Conservation (phyloP, 495 filamentous ascomycete species). For the Cercophora sp. region DNA sequence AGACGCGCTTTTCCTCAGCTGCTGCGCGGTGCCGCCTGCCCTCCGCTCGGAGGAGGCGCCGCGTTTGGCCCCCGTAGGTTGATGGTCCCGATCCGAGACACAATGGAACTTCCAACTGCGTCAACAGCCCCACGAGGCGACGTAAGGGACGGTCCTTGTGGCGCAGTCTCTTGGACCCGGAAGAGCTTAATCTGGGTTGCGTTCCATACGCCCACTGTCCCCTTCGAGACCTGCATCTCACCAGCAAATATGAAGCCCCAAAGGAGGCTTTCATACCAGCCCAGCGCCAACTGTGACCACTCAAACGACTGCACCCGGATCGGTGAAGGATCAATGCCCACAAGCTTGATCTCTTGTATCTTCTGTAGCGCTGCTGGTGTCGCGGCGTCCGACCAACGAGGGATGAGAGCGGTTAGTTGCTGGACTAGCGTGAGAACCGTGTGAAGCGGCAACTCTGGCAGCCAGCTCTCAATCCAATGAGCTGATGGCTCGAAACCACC, state of each 20-base stretch:
- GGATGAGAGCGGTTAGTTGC: constrained; percentile 49
- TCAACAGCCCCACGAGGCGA: constrained; percentile 90
- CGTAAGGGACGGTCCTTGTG: constrained; percentile 74
- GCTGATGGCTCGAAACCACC: constrained; percentile 74
- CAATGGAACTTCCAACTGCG: constrained; percentile 88
- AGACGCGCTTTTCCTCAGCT: background rate
- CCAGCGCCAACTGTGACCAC: constrained; percentile 87
- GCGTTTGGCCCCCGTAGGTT: constrained; percentile 44
- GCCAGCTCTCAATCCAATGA: constrained; percentile 87
- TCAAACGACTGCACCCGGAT: constrained; percentile 85
- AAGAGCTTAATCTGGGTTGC: constrained; percentile 84
- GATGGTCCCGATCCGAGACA: constrained; percentile 79
- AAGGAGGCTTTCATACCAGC: constrained; percentile 93
- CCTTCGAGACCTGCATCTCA: constrained; percentile 83
- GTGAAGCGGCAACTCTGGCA: constrained; percentile 86
- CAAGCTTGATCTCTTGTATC: constrained; percentile 41
- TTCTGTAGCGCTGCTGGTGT: constrained; percentile 33
- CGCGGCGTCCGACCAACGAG: constrained; percentile 36
- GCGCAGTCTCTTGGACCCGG: constrained; percentile 77
- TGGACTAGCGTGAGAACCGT: constrained; percentile 79
- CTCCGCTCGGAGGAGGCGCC: constrained; percentile 4
- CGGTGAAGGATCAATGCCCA: constrained; percentile 69
- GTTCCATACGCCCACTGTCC: constrained; percentile 94
- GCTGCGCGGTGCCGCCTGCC: background rate
- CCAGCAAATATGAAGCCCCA: constrained; percentile 94